phyloP scores from a whole-genome alignment of 768 basidiomycete genomes.

The Lactarius quietus region DNA sequence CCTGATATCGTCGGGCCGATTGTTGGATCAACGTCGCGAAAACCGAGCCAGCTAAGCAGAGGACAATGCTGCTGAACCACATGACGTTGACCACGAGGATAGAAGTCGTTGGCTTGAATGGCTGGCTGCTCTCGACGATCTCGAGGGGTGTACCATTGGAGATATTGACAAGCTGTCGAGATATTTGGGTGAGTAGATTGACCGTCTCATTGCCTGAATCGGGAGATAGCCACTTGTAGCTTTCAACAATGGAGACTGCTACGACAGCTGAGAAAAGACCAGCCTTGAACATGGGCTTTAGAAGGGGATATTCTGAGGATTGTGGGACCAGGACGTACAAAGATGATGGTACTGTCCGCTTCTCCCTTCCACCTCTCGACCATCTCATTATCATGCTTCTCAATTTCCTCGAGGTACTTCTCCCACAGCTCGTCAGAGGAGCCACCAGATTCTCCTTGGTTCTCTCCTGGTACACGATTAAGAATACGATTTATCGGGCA shows the following conservation, averaged over 20 bases:
- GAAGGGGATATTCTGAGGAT: no score
- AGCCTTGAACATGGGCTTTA: conserved; percentile 5
- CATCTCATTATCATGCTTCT: no score
- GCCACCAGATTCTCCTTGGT: no score
- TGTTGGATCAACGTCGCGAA: conserved; percentile 10
- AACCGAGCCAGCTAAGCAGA: conserved; percentile 10
- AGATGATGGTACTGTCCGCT: neutral
- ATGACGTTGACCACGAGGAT: conserved; percentile 2
- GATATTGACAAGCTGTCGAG: neutral
- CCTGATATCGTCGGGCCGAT: conserved; percentile 3
- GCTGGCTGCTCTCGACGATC: no score
- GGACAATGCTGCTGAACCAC: conserved; percentile 10
- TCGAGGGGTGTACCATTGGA: no score
- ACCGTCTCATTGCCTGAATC: conserved; percentile 2
- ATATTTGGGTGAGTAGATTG: neutral
- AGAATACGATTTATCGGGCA: neutral
- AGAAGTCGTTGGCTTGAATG: neutral
- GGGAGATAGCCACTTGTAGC: conserved; percentile 19
- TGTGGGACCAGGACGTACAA: conserved; percentile 8
- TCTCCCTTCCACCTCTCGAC: no score
- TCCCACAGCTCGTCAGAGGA: no score
- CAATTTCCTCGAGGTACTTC: no score
- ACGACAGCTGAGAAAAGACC: conserved; percentile 23
- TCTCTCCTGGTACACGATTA: no score
- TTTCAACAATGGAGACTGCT: conserved; percentile 22